Evolutionary conservation across 805 yeast species (phyloP).

Genomic region (Candida cerambycidarum): DNA sequence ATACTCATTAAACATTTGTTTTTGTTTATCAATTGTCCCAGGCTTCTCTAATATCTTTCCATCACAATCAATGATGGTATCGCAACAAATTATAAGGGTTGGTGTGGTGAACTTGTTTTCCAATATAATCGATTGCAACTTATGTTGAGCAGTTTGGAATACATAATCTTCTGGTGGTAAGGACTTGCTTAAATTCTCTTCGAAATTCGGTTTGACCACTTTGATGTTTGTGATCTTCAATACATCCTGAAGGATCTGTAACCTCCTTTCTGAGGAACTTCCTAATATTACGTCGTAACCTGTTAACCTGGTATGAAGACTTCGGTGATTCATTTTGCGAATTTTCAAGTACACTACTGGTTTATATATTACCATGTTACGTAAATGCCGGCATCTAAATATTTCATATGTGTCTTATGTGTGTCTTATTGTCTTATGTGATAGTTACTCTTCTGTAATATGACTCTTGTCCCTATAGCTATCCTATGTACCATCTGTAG

Average conservation of each 20-base stretch:
- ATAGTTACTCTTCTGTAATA: too few species aligned
- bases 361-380: neutral
- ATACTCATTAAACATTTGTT: slow-evolving; percentile 29
- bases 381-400: neutral
- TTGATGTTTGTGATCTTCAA: slow-evolving; percentile 49
- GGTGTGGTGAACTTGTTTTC: slow-evolving; percentile 9
- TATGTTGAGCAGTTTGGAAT: slow-evolving; percentile 62
- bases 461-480: too few species aligned
- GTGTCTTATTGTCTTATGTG: too few species aligned
- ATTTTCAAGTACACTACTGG: neutral
- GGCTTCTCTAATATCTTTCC: slow-evolving; percentile 82
- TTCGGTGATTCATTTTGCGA: neutral
- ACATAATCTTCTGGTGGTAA: slow-evolving; percentile 59
- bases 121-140: slow-evolving; percentile 59
- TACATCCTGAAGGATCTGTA: slow-evolving; percentile 60
- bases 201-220: slow-evolving; percentile 65
- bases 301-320: neutral
- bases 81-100: slow-evolving; percentile 56
- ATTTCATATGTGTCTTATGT: neutral
- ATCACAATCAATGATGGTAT: slow-evolving; percentile 67
- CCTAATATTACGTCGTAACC: slow-evolving; percentile 38
- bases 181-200: slow-evolving; percentile 69
- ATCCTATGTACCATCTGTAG: too few species aligned
- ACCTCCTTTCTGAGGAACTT: slow-evolving; percentile 80
- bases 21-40: slow-evolving; percentile 24